phyloP scores from a whole-genome alignment of 768 basidiomycete species.

The Rhizopogon roseolus region DNA sequence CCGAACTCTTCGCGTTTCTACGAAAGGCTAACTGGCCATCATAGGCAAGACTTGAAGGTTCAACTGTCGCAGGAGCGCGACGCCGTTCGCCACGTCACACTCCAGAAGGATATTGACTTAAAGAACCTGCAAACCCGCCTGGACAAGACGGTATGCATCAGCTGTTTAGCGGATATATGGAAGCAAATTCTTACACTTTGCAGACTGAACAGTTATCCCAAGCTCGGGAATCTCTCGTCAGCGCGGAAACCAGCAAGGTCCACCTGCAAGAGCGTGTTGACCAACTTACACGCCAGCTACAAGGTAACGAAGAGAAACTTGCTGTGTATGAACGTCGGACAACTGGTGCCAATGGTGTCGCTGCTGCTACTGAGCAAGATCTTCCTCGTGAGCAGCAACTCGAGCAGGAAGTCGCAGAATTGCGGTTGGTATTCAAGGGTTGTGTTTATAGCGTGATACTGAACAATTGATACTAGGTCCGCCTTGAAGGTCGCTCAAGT shows the following conservation, averaged over 20 bases:
- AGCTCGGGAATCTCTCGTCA: conserved; percentile 64
- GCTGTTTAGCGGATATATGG: background rate
- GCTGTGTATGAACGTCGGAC: conserved; percentile 78
- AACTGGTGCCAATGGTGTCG: conserved; percentile 22
- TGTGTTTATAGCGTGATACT: background rate
- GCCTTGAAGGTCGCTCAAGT: conserved; percentile 74
- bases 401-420: conserved; percentile 79
- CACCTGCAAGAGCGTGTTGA: conserved; percentile 66
- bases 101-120: conserved; percentile 78
- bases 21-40: conserved; percentile 1
- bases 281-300: conserved; percentile 48
- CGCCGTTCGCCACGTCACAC: conserved; percentile 58
- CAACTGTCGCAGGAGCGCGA: conserved; percentile 77
- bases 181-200: conserved; percentile 7
- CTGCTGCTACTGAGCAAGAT: conserved; percentile 37
- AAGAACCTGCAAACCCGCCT: conserved; percentile 71
- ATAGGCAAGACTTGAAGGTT: conserved; percentile 66
- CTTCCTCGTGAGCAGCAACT: conserved; percentile 72
- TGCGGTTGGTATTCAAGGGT: conserved; percentile 46
- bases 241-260: conserved; percentile 73
- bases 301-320: conserved; percentile 80
- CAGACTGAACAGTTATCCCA: conserved; percentile 63
- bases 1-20: background rate
- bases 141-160: conserved; percentile 58
- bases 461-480: conserved; percentile 38